Base-by-base conservation (phyloP, 1,284 basidiomycete species). In the Ceratobasidium papillatum region DNA sequence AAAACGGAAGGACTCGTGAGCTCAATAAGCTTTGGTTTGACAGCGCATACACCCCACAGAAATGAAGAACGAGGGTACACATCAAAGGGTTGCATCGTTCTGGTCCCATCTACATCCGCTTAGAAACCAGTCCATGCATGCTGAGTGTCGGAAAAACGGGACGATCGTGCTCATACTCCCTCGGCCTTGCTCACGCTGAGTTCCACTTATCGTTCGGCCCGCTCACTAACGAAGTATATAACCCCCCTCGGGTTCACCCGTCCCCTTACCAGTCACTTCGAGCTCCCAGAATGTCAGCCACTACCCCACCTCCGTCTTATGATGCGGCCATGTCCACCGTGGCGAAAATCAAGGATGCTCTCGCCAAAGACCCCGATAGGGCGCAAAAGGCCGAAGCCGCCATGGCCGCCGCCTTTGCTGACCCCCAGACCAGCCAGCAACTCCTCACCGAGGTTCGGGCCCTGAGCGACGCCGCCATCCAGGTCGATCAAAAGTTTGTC, bases 271-370 rank as follows among this genome's bases (percentile, higher is more conserved):
- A 49, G 17, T 49, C 17, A 49, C 47, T 49, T 49, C 47, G 47
- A 49, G 47, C 52, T 56, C 25, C 52, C 30, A 22, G 22, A 56
- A 56, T 56, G 52, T 56, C 52, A 25, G 22, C 25, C 30, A 17
- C 52, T 32, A 56, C 52, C 30, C 25, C 52, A 27, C 56, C 34
- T 59, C 56, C 56, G 36, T 36, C 59, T n/a, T 43, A 61, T 25
- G 34, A n/a, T 25, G 34, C 36, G 19, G 59, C 38, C 34, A 38
- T 61, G 36, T 17, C 34, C 22, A 27, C 17, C 22, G 38, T 61
- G 19, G 59, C 7, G 19, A 38, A 43, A n/a, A 9, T 61, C 34
- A 38, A 61, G 59, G 17, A 30, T 3, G 25, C 7, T 14, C 17
- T 61, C 19, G 38, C 32, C 36, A 32, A 49, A 11, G 51, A 54